phyloP scores from a whole-genome alignment of 2,329 filamentous ascomycete genomes.

The Aspergillus udagawae region DNA sequence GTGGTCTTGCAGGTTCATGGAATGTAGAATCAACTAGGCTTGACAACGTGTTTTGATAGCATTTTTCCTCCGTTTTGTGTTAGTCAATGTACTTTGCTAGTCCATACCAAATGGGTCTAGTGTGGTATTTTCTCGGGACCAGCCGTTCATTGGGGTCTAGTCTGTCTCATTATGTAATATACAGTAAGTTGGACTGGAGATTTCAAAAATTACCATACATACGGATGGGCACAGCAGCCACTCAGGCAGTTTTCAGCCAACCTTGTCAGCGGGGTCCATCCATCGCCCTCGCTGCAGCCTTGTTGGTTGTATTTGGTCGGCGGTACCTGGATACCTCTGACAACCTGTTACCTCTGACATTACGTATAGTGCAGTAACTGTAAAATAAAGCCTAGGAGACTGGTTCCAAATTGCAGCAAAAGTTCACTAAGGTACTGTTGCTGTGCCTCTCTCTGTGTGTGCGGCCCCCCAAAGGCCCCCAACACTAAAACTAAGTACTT shows the following conservation, averaged over 20 bases:
- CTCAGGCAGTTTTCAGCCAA: neutral
- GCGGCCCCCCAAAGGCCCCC: too few species aligned
- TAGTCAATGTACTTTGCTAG: neutral
- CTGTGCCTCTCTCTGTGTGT: neutral
- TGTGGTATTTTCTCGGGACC: neutral
- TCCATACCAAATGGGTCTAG: neutral
- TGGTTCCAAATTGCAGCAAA: neutral
- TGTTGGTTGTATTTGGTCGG: too few species aligned
- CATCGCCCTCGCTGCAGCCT: neutral
- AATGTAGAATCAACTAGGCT: neutral
- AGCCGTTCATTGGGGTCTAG: neutral
- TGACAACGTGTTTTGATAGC: neutral
- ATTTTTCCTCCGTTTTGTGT: neutral
- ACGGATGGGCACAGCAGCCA: neutral
- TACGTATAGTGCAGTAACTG: neutral
- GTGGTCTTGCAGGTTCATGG: neutral
- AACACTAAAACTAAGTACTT: constrained; percentile 4
- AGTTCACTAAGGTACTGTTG: too few species aligned
- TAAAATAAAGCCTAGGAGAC: neutral
- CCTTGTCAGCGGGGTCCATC: too few species aligned
- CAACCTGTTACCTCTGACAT: too few species aligned
- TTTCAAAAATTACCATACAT: neutral
- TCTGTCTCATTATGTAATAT: neutral
- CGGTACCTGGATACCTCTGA: too few species aligned
- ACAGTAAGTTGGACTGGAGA: neutral